phyloP scores from a whole-genome alignment of 352 stramenopile genomes.

The Phytophthora podocarpi region DNA sequence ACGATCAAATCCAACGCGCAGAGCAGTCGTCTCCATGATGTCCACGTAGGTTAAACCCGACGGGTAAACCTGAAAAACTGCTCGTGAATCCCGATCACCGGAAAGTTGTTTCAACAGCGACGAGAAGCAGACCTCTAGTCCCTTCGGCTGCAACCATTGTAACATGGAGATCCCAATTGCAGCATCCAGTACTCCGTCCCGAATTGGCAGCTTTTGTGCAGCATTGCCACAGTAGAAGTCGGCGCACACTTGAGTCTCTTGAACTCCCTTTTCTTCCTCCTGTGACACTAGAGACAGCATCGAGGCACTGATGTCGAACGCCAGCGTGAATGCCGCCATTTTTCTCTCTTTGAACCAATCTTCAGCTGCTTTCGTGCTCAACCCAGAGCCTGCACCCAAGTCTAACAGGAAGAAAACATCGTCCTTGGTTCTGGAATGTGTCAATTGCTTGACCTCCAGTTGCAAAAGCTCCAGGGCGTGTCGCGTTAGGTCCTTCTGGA shows the following conservation, averaged over 20 bases:
- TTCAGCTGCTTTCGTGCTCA: conserved; percentile 63
- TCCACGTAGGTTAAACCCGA: conserved; percentile 52
- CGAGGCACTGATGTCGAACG: conserved; percentile 77
- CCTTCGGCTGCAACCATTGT: conserved; percentile 73
- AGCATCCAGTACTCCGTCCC: conserved; percentile 40
- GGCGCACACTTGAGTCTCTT: conserved; percentile 14
- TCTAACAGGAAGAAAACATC: conserved; percentile 60
- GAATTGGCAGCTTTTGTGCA: conserved; percentile 63
- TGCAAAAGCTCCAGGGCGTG: conserved; percentile 66
- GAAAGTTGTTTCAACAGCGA: conserved; percentile 50
- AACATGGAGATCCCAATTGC: conserved; percentile 86
- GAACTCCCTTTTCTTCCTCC: background rate
- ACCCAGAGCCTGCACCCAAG: conserved; percentile 68
- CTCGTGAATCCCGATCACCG: conserved; percentile 10
- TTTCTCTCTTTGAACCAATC: conserved; percentile 50
- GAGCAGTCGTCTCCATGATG: conserved; percentile 60
- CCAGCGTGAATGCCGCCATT: conserved; percentile 49
- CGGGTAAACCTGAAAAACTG: conserved; percentile 81
- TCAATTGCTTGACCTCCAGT: conserved; percentile 17
- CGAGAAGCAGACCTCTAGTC: conserved; percentile 62
- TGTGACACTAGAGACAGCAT: conserved; percentile 61
- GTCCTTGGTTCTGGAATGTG: conserved; percentile 3
- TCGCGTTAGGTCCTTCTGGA: conserved; percentile 70
- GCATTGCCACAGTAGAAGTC: conserved; percentile 77
- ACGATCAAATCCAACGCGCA: conserved; percentile 48